Evolutionary conservation across 441 rosid species (phyloP).

Genomic region (Eruca vesicaria): DNA sequence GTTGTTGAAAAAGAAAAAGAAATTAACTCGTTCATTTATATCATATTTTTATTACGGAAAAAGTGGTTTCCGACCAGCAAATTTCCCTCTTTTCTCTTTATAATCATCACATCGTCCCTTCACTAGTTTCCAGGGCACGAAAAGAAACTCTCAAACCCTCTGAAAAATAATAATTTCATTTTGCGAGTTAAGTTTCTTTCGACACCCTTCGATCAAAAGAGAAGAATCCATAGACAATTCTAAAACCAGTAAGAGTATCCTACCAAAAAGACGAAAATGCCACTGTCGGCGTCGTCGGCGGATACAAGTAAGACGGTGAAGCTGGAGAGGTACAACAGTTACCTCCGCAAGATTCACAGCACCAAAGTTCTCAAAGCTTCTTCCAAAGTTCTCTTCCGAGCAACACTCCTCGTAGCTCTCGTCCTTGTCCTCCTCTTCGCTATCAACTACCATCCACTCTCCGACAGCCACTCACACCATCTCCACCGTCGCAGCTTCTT

Average conservation of each 20-base stretch:
- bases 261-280: slow-evolving; percentile 44
- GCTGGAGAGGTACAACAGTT: slow-evolving; percentile 88
- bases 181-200: not conserved
- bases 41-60: not conserved
- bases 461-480: slow-evolving; percentile 37
- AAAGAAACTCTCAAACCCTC: not conserved
- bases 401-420: slow-evolving; percentile 72
- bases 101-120: not conserved
- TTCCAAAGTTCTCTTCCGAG: slow-evolving; percentile 82
- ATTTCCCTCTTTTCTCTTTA: not conserved
- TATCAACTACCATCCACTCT: slow-evolving; percentile 74
- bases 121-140: not conserved
- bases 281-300: slow-evolving; percentile 64
- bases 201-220: not conserved
- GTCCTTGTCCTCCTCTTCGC: slow-evolving; percentile 73
- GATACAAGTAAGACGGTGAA: slow-evolving; percentile 86
- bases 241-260: not conserved
- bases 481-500: slow-evolving; percentile 51
- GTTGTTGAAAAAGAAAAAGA: too few species aligned
- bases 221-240: not conserved
- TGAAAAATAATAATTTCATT: not conserved
- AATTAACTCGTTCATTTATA: not conserved
- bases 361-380: slow-evolving; percentile 78
- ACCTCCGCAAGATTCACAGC: slow-evolving; percentile 66
- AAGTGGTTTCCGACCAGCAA: not conserved